Percentiles rank a stretch among this genome's conserved stretches.
Conservation (phyloP, 805 yeast genomes). For the Diddensiella caesifluorescens region DNA sequence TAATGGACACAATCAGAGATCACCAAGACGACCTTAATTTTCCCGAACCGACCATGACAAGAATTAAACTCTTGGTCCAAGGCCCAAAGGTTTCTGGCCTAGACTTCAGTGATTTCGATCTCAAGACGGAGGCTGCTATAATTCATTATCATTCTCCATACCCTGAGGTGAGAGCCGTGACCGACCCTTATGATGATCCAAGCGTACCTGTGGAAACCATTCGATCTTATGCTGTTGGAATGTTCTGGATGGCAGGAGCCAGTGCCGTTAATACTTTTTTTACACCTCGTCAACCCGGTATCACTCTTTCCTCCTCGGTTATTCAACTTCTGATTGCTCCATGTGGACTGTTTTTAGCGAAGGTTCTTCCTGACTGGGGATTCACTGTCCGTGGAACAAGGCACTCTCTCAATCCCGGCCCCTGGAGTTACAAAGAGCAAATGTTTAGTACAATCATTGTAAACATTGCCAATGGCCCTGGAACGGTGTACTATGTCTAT, state of each 20-base stretch:
- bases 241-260: conserved; percentile 45
- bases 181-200: conserved; percentile 48
- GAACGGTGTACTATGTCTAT: conserved; percentile 15
- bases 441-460: conserved; percentile 45
- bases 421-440: conserved; percentile 59
- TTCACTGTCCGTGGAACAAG: conserved; percentile 38
- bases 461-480: conserved; percentile 8
- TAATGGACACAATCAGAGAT: conserved; percentile 37
- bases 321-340: conserved; percentile 47
- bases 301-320: conserved; percentile 40
- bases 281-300: conserved; percentile 48
- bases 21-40: conserved; percentile 47
- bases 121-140: conserved; percentile 34
- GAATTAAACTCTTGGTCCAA: conserved; percentile 24
- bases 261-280: conserved; percentile 47
- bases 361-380: conserved; percentile 44
- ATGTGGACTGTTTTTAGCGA: conserved; percentile 42
- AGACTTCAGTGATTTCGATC: conserved; percentile 4
- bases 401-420: conserved; percentile 50
- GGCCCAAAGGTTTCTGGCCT: conserved; percentile 13
- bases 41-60: conserved; percentile 35
- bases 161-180: conserved; percentile 54
- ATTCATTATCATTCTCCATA: conserved; percentile 43
- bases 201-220: conserved; percentile 42
- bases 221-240: conserved; percentile 37